phyloP scores from a whole-genome alignment of 805 yeast species.

The Millerozyma miso region DNA sequence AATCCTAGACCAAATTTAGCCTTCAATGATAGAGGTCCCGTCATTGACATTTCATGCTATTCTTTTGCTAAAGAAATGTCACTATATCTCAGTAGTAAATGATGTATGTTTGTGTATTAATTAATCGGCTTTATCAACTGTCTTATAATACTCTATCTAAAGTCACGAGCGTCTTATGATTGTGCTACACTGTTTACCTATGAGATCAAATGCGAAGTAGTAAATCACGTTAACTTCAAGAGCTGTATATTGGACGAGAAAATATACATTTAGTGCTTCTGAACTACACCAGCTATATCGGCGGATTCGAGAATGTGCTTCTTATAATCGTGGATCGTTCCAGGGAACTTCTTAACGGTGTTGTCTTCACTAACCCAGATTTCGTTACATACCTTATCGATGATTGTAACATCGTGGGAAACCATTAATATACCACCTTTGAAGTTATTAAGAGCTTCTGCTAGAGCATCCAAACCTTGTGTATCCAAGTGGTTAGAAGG shows the following conservation, averaged over 20 bases:
- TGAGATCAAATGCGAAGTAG: too few species aligned
- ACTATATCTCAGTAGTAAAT: neutral
- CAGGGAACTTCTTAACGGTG: slow-evolving; percentile 71
- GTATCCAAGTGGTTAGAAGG: slow-evolving; percentile 99
- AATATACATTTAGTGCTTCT: slow-evolving; percentile 52
- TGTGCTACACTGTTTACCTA: too few species aligned
- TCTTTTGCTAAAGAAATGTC: neutral
- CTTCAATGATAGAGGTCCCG: slow-evolving; percentile 18
- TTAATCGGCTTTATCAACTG: neutral
- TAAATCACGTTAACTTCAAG: too few species aligned
- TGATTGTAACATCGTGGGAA: slow-evolving; percentile 92
- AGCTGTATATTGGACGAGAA: neutral
- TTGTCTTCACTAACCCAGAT: slow-evolving; percentile 95
- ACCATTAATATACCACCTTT: slow-evolving; percentile 97
- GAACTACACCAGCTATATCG: slow-evolving; percentile 85
- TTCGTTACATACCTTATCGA: slow-evolving; percentile 83
- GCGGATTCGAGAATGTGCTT: slow-evolving; percentile 79
- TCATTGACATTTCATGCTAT: neutral
- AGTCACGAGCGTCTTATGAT: neutral
- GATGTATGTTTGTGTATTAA: neutral
- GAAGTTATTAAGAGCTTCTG: slow-evolving; percentile 82
- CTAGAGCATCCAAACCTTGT: slow-evolving; percentile 92
- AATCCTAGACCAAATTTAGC: slow-evolving; percentile 40
- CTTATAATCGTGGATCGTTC: slow-evolving; percentile 84
- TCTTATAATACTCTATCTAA: neutral